Base-by-base conservation (phyloP, 768 basidiomycete species). In the Agrocybe pediades region DNA sequence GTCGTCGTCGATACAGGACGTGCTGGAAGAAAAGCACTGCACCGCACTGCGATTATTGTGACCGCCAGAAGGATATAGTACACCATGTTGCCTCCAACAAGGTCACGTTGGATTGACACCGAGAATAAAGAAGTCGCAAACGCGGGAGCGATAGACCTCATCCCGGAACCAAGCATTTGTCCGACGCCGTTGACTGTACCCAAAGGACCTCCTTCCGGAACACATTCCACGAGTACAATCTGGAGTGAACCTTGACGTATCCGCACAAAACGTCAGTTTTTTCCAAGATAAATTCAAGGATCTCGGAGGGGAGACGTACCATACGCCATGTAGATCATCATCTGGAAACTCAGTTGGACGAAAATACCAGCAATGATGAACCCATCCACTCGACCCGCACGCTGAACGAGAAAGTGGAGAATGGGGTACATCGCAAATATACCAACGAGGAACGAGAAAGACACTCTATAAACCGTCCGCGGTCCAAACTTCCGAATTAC, bases 81-180 rank as follows among this genome's bases (percentile, higher is more conserved):
- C 1, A 76, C 74, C 55, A 78, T 62, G 47, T 77, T 71, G 1
- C 83, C 83, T 0, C 79, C 78, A 1, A 73, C 62, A 33, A 82
- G 66, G 36, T 76, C 69, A 33, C 62, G 63, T 53, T 82, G 67
- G 8, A 79, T 45, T 0, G 83, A 83, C 0, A 82, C 57, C 1
- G 86, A 79, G 57, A 83, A 86, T 15, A 86, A 65, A 1, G 85
- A 84, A 2, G 82, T 78, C 5, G 84, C 76, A 19, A 77, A 58
- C 9, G 80, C 72, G 0, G 85, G 85, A 1, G 80, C 81, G 8
- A 85, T 61, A 0, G 82, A 71, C 27, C 84, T 74, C 58, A 78
- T 70, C 3, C 74, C 66, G 0, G 79, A 81, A 2, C 73, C 72
- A 5, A 76, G 63, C 62, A 82, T 80, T 63, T 87, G 84, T 3